Percentiles rank a stretch among this genome's conserved stretches.
Evolutionary conservation across 345 rosid species (phyloP).

Genomic region (Populus alba): DNA sequence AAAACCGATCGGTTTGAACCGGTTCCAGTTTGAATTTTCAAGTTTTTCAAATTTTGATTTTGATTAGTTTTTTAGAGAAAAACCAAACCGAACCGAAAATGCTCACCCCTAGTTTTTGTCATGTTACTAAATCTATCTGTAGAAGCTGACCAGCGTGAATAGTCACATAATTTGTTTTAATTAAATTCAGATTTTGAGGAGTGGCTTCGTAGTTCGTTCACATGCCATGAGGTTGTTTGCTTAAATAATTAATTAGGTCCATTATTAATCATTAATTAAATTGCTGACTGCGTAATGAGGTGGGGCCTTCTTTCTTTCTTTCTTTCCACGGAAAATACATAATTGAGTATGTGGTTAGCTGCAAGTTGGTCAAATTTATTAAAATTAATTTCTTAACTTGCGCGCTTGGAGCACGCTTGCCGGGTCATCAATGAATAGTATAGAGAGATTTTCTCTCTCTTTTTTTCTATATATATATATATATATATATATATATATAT

Average conservation of each 20-base stretch:
- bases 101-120: too few relatives aligned
- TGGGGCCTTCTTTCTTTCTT: not conserved
- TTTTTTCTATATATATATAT: too few relatives aligned
- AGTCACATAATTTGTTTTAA: not conserved
- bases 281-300: not conserved
- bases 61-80: too few relatives aligned
- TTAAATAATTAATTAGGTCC: not conserved
- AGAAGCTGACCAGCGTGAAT: not conserved
- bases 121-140: not conserved
- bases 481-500: too few relatives aligned
- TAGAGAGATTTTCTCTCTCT: not conserved
- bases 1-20: too few relatives aligned
- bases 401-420: not conserved
- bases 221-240: not conserved
- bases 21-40: too few relatives aligned
- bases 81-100: too few relatives aligned
- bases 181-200: not conserved
- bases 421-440: not conserved
- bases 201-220: not conserved
- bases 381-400: not conserved
- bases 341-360: not conserved
- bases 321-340: not conserved
- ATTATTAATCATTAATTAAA: not conserved
- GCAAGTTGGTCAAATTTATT: not conserved
- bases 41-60: too few relatives aligned